phyloP scores from a whole-genome alignment of 305 asterid species.

The Coffea humblotiana region DNA sequence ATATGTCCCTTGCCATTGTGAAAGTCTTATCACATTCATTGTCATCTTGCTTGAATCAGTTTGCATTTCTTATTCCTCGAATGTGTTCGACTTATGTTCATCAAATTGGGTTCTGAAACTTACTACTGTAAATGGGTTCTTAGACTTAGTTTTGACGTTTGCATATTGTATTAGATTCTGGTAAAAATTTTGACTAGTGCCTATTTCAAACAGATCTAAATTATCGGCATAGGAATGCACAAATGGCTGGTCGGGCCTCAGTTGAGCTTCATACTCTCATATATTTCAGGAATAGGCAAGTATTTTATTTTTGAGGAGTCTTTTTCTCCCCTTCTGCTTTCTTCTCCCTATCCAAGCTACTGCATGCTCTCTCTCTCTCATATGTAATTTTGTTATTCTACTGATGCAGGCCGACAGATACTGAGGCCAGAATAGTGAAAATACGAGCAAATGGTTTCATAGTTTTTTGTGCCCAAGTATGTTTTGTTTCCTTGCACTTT shows the following conservation, averaged over 20 bases:
- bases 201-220: slow-evolving; percentile 66
- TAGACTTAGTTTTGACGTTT: not conserved
- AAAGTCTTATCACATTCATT: not conserved
- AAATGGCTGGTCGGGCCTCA: slow-evolving; percentile 97
- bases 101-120: not conserved
- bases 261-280: slow-evolving; percentile 95
- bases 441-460: slow-evolving; percentile 93
- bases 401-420: slow-evolving; percentile 82
- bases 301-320: slow-evolving; percentile 1
- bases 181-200: slow-evolving; percentile 13
- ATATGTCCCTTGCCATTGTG: not conserved
- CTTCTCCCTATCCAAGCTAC: not conserved
- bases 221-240: slow-evolving; percentile 97
- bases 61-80: not conserved
- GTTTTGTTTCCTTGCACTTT: slow-evolving; percentile 20
- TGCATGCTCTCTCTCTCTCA: slow-evolving; percentile 14
- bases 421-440: slow-evolving; percentile 91
- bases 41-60: not conserved
- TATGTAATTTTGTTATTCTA: slow-evolving; percentile 8
- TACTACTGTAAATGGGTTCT: not conserved
- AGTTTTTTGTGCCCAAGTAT: slow-evolving; percentile 88
- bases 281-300: slow-evolving; percentile 80
- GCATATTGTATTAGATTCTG: not conserved
- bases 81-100: not conserved
- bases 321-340: not conserved